Evolutionary conservation across 768 basidiomycete species (phyloP).

Genomic region (Podaxis carcinomalis): DNA sequence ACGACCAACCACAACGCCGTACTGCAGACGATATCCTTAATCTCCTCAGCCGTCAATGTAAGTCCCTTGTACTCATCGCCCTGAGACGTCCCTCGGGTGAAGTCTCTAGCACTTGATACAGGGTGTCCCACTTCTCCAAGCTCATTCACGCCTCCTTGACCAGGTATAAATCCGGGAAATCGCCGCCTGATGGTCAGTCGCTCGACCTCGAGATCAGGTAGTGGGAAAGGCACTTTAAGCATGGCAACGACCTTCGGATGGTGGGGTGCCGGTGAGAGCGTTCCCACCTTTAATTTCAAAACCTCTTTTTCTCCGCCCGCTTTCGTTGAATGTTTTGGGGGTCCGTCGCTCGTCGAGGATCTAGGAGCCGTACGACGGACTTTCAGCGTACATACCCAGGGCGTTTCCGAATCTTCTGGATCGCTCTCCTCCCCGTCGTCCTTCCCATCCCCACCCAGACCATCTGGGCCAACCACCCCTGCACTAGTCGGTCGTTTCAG

Average conservation of each 20-base stretch:
- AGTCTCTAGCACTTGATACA: slow-evolving; percentile 16
- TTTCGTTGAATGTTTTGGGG: slow-evolving; percentile 2
- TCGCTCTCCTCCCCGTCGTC: slow-evolving; percentile 82
- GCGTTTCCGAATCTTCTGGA: slow-evolving; percentile 94
- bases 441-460: slow-evolving; percentile 17
- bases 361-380: slow-evolving; percentile 39
- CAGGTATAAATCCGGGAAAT: not conserved
- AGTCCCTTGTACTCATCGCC: slow-evolving; percentile 38
- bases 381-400: slow-evolving; percentile 88
- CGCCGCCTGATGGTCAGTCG: slow-evolving; percentile 49
- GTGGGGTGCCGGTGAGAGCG: slow-evolving; percentile 88
- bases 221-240: slow-evolving; percentile 86
- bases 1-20: slow-evolving; percentile 91
- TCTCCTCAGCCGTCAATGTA: slow-evolving; percentile 80
- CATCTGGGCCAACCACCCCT: not conserved
- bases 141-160: slow-evolving; percentile 18
- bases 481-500: slow-evolving; percentile 5
- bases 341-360: slow-evolving; percentile 9
- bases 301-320: slow-evolving; percentile 22
- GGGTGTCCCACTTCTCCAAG: slow-evolving; percentile 1
- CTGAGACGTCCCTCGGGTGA: slow-evolving; percentile 2
- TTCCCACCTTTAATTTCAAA: slow-evolving; percentile 67
- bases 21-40: slow-evolving; percentile 87
- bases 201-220: slow-evolving; percentile 79
- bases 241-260: slow-evolving; percentile 93